Conservation (phyloP, 2,329 filamentous ascomycete genomes). For the Ophiostoma sp. region DNA sequence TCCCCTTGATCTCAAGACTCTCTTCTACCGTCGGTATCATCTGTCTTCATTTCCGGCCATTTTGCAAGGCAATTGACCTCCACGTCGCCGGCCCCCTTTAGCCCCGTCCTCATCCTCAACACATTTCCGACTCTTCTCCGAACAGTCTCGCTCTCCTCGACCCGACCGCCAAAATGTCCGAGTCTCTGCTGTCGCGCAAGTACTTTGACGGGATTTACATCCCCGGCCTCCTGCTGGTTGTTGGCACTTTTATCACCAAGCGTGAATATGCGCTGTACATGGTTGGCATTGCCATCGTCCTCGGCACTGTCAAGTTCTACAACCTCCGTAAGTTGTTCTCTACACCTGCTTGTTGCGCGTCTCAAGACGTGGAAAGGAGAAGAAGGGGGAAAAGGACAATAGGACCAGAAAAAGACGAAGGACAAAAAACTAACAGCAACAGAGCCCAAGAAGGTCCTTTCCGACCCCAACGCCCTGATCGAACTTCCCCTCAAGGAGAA, state of each 20-base stretch:
- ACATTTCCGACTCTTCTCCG: slow-evolving; percentile 5
- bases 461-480: slow-evolving; percentile 74
- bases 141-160: slow-evolving; percentile 12
- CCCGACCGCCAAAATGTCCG: slow-evolving; percentile 33
- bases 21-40: not conserved
- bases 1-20: slow-evolving; percentile 12
- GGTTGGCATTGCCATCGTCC: slow-evolving; percentile 56
- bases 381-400: not conserved
- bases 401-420: not conserved
- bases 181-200: slow-evolving; percentile 50
- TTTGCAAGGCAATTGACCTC: not conserved
- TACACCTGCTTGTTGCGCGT: not conserved
- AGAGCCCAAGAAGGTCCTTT: slow-evolving; percentile 74
- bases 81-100: not conserved
- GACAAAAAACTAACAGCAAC: slow-evolving; percentile 8
- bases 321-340: slow-evolving; percentile 56
- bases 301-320: slow-evolving; percentile 68
- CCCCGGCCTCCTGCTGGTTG: slow-evolving; percentile 70
- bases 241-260: slow-evolving; percentile 74
- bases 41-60: not conserved
- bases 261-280: slow-evolving; percentile 70
- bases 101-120: not conserved
- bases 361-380: not conserved
- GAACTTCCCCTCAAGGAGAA: slow-evolving; percentile 92
- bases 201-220: slow-evolving; percentile 79